phyloP scores from a whole-genome alignment of 441 rosid genomes.

The Erysimum pusillum region DNA sequence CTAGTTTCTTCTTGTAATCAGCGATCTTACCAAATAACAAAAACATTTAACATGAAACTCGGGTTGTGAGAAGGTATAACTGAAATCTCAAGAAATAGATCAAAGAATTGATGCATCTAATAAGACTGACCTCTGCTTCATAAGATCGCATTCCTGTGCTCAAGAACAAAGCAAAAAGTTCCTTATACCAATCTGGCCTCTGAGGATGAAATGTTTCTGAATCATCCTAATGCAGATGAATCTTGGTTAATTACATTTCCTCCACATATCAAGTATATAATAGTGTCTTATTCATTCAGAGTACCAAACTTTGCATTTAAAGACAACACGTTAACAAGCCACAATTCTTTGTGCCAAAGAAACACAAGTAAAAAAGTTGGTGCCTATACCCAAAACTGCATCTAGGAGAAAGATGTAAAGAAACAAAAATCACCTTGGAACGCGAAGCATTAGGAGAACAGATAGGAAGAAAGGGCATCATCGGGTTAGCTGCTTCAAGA shows the following conservation, averaged over 20 bases:
- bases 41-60: constrained; percentile 7
- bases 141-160: constrained; percentile 62
- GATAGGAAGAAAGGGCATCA: constrained; percentile 18
- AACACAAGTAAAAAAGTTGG: neutral
- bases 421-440: constrained; percentile 28
- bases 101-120: constrained; percentile 3
- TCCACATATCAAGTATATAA: neutral
- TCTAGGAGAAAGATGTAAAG: neutral
- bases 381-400: neutral
- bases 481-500: constrained; percentile 30
- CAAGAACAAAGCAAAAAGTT: constrained; percentile 63
- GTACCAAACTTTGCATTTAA: no score
- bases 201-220: constrained; percentile 69
- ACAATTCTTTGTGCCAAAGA: no score
- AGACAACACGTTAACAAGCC: no score
- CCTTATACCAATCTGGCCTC: constrained; percentile 84
- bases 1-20: constrained; percentile 63
- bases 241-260: neutral
- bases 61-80: neutral
- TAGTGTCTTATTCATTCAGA: neutral
- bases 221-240: constrained; percentile 48
- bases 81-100: constrained; percentile 10
- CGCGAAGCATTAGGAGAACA: constrained; percentile 18
- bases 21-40: constrained; percentile 54
- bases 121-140: constrained; percentile 76